Base-by-base conservation (phyloP, 1,284 basidiomycete species). In the Naganishia sp. region DNA sequence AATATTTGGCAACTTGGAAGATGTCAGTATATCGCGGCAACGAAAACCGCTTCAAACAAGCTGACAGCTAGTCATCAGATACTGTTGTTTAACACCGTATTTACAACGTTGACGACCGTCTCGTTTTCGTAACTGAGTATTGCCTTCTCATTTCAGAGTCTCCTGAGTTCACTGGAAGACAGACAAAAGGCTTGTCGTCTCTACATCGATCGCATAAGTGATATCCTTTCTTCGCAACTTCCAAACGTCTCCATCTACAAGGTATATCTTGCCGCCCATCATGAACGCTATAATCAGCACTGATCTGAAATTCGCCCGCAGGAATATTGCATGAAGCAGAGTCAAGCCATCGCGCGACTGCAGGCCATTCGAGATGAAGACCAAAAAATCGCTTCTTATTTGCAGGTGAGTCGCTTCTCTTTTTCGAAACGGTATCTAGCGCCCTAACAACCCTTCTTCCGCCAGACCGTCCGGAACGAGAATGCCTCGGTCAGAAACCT, bases 1-100 rank as follows among this genome's bases (percentile, higher is more conserved):
- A 54, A 88, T 98, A 39, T 98, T 98, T 75, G 90, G 90, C 16
- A 97, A 97, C 72, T 84, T 97, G 33, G 94, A 97, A 74, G 92
- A 94, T 60, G 73, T 75, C 13, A 65, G 65, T 66, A 33, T 15
- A n/a, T 13, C 21, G 21, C 18, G n/a, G 2, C 45, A 16, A 49
- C 15, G 31, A 36, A 6, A 33, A 25, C 48, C 4, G 52, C 46
- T 63, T 55, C 70, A 52, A 39, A 63, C 28, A 55, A n/a, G 21
- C 65, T 45, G 61, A 53, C 56, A 39, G 48, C 65, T 31, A 49
- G 10, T 63, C 60, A 7, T 49, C 71, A 70, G 69, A 88, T 95
- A 64, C 82, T 95, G 9, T 80, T 95, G 31, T 88, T 86, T 63
- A 94, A 94, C 73, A 94, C 91, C 21, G 89, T 90, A 72, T 28